phyloP scores from a whole-genome alignment of 2,329 filamentous ascomycete genomes.

The Sarocladiaceae sp. region DNA sequence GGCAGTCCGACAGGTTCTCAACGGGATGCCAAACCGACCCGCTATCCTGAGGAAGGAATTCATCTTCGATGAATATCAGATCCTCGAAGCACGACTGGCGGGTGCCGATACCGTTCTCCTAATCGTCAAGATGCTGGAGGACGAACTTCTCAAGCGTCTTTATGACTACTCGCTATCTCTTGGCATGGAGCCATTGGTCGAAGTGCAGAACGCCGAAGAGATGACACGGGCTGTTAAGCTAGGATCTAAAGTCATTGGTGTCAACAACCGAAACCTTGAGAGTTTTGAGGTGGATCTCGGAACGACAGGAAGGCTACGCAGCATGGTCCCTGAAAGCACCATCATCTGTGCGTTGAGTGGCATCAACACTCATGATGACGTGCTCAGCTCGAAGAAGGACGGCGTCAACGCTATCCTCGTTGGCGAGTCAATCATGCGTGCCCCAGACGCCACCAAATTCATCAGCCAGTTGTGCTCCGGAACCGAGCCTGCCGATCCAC shows the following conservation, averaged over 20 bases:
- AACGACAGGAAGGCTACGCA: slow-evolving; percentile 82
- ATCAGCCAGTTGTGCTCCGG: slow-evolving; percentile 76
- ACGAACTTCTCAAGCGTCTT: slow-evolving; percentile 63
- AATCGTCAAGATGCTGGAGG: slow-evolving; percentile 96
- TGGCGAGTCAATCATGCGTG: slow-evolving; percentile 92
- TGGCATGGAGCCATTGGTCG: slow-evolving; percentile 95
- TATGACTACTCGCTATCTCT: slow-evolving; percentile 86
- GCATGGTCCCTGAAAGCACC: slow-evolving; percentile 76
- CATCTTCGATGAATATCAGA: slow-evolving; percentile 97
- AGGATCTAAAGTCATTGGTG: slow-evolving; percentile 86
- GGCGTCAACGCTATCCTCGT: slow-evolving; percentile 91
- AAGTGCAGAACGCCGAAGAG: slow-evolving; percentile 91
- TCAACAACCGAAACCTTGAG: slow-evolving; percentile 95
- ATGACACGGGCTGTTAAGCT: slow-evolving; percentile 83
- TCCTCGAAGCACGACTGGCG: slow-evolving; percentile 84
- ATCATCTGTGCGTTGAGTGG: slow-evolving; percentile 92
- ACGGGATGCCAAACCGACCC: slow-evolving; percentile 85
- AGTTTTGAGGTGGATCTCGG: slow-evolving; percentile 95
- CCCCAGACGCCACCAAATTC: slow-evolving; percentile 73
- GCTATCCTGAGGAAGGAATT: slow-evolving; percentile 94
- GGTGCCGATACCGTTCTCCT: slow-evolving; percentile 91
- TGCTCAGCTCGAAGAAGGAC: slow-evolving; percentile 78
- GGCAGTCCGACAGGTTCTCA: slow-evolving; percentile 79
- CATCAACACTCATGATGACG: slow-evolving; percentile 83
- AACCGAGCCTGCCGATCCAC: slow-evolving; percentile 20